Evolutionary conservation across 2,329 filamentous ascomycete genomes (phyloP).

Genomic region (Aspergillus calidoustus): DNA sequence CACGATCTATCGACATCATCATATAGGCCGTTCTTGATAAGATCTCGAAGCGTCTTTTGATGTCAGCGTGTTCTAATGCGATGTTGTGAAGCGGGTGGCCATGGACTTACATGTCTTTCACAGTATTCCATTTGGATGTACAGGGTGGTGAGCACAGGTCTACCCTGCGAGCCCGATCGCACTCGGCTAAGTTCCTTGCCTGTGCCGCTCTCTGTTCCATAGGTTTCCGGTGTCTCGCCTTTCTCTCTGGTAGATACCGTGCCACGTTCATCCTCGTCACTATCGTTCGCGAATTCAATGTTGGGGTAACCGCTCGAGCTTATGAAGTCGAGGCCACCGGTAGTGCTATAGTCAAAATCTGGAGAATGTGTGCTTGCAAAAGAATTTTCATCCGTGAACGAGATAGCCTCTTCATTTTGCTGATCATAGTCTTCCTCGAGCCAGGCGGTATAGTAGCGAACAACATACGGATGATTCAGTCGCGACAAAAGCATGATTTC

Average conservation of each 20-base stretch:
- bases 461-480: constrained; percentile 84
- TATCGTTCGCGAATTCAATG: constrained; percentile 72
- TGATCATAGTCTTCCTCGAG: constrained; percentile 68
- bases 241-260: constrained; percentile 40
- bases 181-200: constrained; percentile 45
- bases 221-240: constrained; percentile 29
- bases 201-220: constrained; percentile 30
- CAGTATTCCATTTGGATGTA: constrained; percentile 99
- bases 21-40: constrained; percentile 76
- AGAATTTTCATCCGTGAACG: constrained; percentile 61
- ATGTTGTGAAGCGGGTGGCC: not conserved
- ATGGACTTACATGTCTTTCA: constrained; percentile 72
- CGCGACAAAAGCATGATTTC: constrained; percentile 90
- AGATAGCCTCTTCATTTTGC: constrained; percentile 48
- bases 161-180: constrained; percentile 54
- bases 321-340: constrained; percentile 88
- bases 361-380: constrained; percentile 32
- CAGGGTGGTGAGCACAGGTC: constrained; percentile 71
- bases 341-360: constrained; percentile 70
- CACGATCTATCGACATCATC: constrained; percentile 79
- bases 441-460: constrained; percentile 96
- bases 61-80: not conserved
- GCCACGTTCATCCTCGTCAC: constrained; percentile 51
- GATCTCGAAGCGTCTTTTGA: constrained; percentile 76
- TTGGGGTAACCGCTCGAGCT: constrained; percentile 79